Evolutionary conservation across 345 rosid genomes (phyloP).

Genomic region (Cardamine occulta): DNA sequence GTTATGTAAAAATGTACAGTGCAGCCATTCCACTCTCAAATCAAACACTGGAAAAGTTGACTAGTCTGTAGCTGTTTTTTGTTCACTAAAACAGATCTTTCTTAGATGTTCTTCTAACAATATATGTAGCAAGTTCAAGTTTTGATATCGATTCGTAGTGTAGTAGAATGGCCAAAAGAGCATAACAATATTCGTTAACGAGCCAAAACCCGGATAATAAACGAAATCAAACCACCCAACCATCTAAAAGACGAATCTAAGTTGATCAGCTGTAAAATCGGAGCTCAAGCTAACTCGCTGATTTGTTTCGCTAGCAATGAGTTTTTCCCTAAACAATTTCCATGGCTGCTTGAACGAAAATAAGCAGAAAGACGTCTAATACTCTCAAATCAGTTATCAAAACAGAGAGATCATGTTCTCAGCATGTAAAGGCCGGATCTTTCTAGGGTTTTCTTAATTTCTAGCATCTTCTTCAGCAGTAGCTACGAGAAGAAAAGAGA

Average conservation of each 20-base stretch:
- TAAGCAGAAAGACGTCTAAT: background rate
- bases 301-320: background rate
- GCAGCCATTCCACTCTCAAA: slow-evolving; percentile 13
- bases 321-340: background rate
- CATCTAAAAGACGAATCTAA: slow-evolving; percentile 1
- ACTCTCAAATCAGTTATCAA: background rate
- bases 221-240: background rate
- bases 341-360: background rate
- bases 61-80: background rate
- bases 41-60: slow-evolving; percentile 8
- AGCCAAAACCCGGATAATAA: background rate
- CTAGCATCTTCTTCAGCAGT: slow-evolving; percentile 5
- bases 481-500: background rate
- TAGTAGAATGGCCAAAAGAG: background rate
- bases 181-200: background rate
- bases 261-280: background rate
- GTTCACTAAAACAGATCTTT: background rate
- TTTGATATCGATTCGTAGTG: background rate
- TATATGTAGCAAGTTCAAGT: background rate
- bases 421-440: slow-evolving; percentile 1
- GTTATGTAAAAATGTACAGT: background rate
- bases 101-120: background rate
- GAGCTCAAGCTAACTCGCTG: background rate
- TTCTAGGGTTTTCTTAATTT: slow-evolving; percentile 49
- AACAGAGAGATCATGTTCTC: slow-evolving; percentile 32